Conservation (phyloP, 305 asterid species). For the Striga hermonthica region DNA sequence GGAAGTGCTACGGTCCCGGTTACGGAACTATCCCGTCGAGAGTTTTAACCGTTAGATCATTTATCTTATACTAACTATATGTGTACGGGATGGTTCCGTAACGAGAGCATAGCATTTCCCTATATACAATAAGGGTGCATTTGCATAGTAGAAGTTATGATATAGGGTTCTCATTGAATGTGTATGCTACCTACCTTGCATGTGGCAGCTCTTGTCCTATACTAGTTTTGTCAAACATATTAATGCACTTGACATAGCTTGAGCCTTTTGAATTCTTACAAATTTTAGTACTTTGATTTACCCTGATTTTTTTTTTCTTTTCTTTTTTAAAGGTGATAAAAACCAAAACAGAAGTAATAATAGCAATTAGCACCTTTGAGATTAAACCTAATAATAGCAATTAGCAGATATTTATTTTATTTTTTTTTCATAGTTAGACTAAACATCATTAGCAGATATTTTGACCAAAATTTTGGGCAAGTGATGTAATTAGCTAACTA, state of each 20-base stretch:
- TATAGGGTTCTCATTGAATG: neutral
- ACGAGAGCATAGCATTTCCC: neutral
- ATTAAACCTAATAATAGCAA: too few species aligned
- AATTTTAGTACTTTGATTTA: neutral
- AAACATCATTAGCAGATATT: too few species aligned
- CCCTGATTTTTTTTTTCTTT: neutral
- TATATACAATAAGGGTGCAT: slow-evolving; percentile 1
- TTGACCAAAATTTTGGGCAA: too few species aligned
- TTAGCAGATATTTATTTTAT: too few species aligned
- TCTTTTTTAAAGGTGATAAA: too few species aligned
- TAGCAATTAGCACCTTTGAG: too few species aligned
- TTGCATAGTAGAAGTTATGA: neutral
- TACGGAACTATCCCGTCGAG: neutral
- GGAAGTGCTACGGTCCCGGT: neutral
- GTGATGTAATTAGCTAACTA: too few species aligned
- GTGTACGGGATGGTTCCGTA: neutral
- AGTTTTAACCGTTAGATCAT: too few species aligned
- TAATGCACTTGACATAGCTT: neutral
- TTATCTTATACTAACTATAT: neutral
- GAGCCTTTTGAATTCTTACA: neutral
- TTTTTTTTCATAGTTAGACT: too few species aligned
- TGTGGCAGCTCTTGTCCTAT: neutral
- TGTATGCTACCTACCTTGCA: slow-evolving; percentile 1
- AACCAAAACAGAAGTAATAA: too few species aligned
- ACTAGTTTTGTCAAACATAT: neutral